Evolutionary conservation across 345 rosid genomes (phyloP), one percentile per base, ranked within the genome.

Genomic region (Lepidium didymum): DNA sequence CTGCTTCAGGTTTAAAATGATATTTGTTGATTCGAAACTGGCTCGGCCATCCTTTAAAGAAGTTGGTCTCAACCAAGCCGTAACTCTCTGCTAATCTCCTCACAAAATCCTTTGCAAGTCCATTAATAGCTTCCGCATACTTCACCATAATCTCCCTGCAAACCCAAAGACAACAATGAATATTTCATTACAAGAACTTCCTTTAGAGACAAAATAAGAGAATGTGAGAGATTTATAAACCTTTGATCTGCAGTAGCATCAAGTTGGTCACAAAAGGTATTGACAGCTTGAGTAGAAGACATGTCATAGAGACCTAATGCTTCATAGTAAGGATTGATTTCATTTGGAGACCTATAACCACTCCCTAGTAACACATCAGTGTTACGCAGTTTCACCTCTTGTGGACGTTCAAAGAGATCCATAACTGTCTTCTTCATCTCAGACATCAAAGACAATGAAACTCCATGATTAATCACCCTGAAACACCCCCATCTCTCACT

Each of bases 21-120:
- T 83, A 88, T 72, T 83, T 90, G 77, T 88, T 93, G 23, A 93
- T 88, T 83, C 98, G 80, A 35, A 88, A 93, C 67, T 90, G 90
- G 74, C 88, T 84, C 10, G 89, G 82, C 98, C 98, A 92, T 40
- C 67, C 85, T 62, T 63, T 64, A 71, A 85, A 90, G 33, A 54
- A 56, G 15, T 78, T 54, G 11, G 64, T 76, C 6, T 45, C 68
- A 68, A 80, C 43, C 11, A 72, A n/a, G 3, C 86, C 90, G 68
- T 86, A 49, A 69, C 88, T 81, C 50, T 84, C 79, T 7, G 85
- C 94, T 55, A 90, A 36, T 27, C 81, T 87, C 5, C 73, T 67
- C 0, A 82, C 86, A 46, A 93, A 23, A 60, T 86, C 81, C 70
- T 68, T 80, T 50, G 83, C 73, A 65, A 84, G 79, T 6, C 70